phyloP scores from a whole-genome alignment of 192 early-diverging fungal genomes.

The Podila epicladia region DNA sequence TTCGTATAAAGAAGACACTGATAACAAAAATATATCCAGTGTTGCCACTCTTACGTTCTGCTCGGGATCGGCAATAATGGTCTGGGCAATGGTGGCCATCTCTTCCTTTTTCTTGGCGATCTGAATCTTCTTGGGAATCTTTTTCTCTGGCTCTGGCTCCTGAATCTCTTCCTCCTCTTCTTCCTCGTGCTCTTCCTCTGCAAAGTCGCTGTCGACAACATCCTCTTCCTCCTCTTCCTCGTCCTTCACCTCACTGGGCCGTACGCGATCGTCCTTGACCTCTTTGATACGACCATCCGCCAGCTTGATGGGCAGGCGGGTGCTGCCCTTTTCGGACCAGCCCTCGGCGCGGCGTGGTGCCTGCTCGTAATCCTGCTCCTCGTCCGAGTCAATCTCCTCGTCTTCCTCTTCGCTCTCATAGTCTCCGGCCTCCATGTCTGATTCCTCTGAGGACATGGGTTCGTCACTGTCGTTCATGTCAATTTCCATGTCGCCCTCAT shows the following conservation, averaged over 20 bases:
- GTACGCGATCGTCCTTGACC: constrained; percentile 48
- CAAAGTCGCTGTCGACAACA: constrained; percentile 34
- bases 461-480: constrained; percentile 66
- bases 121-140: constrained; percentile 64
- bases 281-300: constrained; percentile 67
- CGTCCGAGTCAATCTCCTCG: constrained; percentile 57
- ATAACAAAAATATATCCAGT: background rate
- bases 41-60: constrained; percentile 56
- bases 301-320: constrained; percentile 76
- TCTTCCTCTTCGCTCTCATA: constrained; percentile 49
- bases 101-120: constrained; percentile 76
- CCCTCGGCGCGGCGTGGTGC: constrained; percentile 62
- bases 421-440: constrained; percentile 57
- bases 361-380: constrained; percentile 75
- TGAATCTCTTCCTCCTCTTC: constrained; percentile 14
- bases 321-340: constrained; percentile 66
- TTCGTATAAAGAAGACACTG: background rate
- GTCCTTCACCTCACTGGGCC: constrained; percentile 41
- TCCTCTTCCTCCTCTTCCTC: constrained; percentile 26
- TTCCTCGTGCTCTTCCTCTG: constrained; percentile 20
- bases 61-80: constrained; percentile 87
- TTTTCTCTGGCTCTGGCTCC: constrained; percentile 50
- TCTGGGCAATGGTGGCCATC: constrained; percentile 82
- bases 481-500: constrained; percentile 54
- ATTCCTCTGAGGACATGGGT: constrained; percentile 57